phyloP scores from a whole-genome alignment of 2,329 filamentous ascomycete genomes.

The Phaeosphaeriaceae sp. region DNA sequence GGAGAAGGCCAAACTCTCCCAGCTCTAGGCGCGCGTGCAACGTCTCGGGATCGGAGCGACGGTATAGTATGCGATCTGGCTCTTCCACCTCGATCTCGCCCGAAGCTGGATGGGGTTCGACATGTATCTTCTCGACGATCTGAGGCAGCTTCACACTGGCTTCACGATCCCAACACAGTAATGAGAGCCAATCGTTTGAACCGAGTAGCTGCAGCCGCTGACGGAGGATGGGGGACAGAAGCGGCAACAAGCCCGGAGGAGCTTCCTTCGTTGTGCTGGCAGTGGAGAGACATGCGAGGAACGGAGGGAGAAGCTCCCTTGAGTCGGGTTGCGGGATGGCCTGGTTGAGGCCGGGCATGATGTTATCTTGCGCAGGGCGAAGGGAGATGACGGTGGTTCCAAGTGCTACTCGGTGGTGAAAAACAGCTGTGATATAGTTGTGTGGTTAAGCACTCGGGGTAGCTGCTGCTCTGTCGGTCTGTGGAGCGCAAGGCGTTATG shows the following conservation, averaged over 20 bases:
- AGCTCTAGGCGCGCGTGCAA: constrained; percentile 72
- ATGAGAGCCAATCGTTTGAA: constrained; percentile 71
- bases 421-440: not conserved
- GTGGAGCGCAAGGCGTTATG: not conserved
- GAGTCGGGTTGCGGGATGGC: constrained; percentile 63
- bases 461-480: constrained; percentile 3
- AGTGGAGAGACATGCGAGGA: constrained; percentile 69
- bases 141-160: constrained; percentile 66
- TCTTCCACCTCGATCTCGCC: constrained; percentile 81
- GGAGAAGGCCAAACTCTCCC: constrained; percentile 66
- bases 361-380: constrained; percentile 7
- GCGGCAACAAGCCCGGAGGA: constrained; percentile 66
- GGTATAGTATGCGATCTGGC: constrained; percentile 66
- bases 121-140: constrained; percentile 65
- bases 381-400: not conserved
- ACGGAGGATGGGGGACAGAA: constrained; percentile 69
- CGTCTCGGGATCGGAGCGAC: constrained; percentile 77
- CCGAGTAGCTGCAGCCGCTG: constrained; percentile 70
- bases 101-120: constrained; percentile 82
- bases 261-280: constrained; percentile 66
- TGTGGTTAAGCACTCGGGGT: not conserved
- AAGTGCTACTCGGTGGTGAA: not conserved
- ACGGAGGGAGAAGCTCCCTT: constrained; percentile 64
- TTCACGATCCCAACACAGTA: constrained; percentile 72
- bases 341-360: constrained; percentile 57